A percentile compares a stretch with the other conserved stretches of the same genome.
Conservation (phyloP, 2,329 filamentous ascomycete genomes). For the Saccharata proteae region DNA sequence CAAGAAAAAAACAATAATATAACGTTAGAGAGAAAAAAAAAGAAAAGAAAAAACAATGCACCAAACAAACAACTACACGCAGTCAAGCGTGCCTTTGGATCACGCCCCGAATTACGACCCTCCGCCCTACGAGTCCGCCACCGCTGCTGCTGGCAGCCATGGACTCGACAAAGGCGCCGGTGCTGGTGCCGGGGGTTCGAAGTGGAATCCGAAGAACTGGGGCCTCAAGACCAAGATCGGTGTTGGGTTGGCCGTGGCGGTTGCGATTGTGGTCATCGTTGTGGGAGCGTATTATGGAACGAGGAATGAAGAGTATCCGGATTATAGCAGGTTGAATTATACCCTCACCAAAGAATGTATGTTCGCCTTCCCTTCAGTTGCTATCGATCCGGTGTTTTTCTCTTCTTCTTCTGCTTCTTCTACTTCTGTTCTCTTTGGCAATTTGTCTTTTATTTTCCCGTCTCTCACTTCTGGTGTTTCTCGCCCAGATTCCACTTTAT, state of each 20-base stretch:
- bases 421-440: too few relatives aligned
- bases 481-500: too few relatives aligned
- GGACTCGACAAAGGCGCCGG: slow-evolving; percentile 1
- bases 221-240: slow-evolving; percentile 36
- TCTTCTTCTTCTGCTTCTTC: too few relatives aligned
- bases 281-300: slow-evolving; percentile 31
- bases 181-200: slow-evolving; percentile 2
- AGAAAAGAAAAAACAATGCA: too few relatives aligned
- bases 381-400: too few relatives aligned
- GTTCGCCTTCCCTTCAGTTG: too few relatives aligned
- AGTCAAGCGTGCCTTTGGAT: not conserved
- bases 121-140: slow-evolving; percentile 2
- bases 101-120: not conserved
- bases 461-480: too few relatives aligned
- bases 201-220: slow-evolving; percentile 8
- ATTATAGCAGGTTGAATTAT: slow-evolving; percentile 8
- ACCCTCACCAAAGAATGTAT: slow-evolving; percentile 32
- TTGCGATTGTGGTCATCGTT: slow-evolving; percentile 30
- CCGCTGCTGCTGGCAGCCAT: not conserved
- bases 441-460: too few relatives aligned
- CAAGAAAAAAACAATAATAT: too few relatives aligned
- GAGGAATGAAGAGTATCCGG: slow-evolving; percentile 4
- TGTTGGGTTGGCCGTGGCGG: slow-evolving; percentile 48
- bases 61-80: not conserved
- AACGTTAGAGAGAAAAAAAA: too few relatives aligned